Evolutionary conservation across 2,329 filamentous ascomycete species (phyloP), one percentile per base, ranked within the genome.

Genomic region (Talaromyces sp.): DNA sequence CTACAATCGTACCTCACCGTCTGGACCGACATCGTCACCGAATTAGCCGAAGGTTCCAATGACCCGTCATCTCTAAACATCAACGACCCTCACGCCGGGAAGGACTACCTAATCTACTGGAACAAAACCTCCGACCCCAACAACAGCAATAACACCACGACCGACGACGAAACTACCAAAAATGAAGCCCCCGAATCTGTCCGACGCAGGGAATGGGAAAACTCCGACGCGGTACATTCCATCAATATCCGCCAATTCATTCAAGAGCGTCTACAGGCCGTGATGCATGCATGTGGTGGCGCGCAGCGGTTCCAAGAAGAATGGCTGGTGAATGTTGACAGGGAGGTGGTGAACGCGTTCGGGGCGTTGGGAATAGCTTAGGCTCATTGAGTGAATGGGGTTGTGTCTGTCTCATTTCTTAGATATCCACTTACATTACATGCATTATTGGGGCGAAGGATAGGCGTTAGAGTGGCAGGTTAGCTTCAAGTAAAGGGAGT

Each of bases 1-100:
- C 70, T 83, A 27, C 81, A 83, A 67, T 79, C 78, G 4, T 79
- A 82, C 57, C 72, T 83, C 13, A 80, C 73, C 5, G 71, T 81
- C 33, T 83, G 80, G 80, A 82, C 80, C 2, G 79, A 82, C 65
- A 74, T 81, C 25, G 72, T 80, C 45, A 78, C 75, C 25, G 81
- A 82, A 61, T 71, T 83, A 2, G 74, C 78, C 13, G 79, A 82
- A 50, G 79, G 78, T 15, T 70, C 75, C 22, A 71, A 75, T 5
- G 79, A 81, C 39, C 72, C 74, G 61, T 45, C 72, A 72, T 43
- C 69, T 70, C 2, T 69, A 69, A 69, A 69, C 13, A 61, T 66
- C 19, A 75, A 79, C 45, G 80, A 66, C 47, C 41, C 64, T 2
- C 56, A 39, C 39, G 25, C 49, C 3, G 58, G 35, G 31, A 64